phyloP scores from a whole-genome alignment of 495 filamentous ascomycete species.

The Clavariopsis aquatica region DNA sequence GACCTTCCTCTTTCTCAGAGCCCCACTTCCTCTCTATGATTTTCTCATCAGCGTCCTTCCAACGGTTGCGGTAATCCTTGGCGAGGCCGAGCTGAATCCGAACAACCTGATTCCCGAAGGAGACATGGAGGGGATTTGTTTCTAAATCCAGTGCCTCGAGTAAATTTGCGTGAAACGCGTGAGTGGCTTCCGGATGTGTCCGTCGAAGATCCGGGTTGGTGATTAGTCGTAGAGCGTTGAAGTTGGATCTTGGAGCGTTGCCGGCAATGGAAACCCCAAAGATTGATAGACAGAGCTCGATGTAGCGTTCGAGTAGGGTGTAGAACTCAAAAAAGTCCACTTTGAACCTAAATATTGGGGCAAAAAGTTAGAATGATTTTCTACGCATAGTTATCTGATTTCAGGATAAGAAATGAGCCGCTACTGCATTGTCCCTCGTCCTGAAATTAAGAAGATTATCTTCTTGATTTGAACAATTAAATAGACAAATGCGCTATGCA shows the following conservation, averaged over 20 bases:
- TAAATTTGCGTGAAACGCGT: slow-evolving; percentile 67
- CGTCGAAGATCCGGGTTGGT: slow-evolving; percentile 17
- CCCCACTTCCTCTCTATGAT: neutral
- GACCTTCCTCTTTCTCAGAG: slow-evolving; percentile 42
- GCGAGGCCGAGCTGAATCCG: slow-evolving; percentile 55
- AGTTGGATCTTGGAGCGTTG: slow-evolving; percentile 4
- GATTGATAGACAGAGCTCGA: slow-evolving; percentile 61
- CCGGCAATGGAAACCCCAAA: slow-evolving; percentile 53
- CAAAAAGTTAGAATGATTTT: too few relatives aligned
- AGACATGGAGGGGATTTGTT: slow-evolving; percentile 53
- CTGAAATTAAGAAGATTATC: too few relatives aligned
- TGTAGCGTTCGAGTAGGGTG: slow-evolving; percentile 63
- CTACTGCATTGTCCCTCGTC: too few relatives aligned
- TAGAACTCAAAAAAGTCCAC: slow-evolving; percentile 72
- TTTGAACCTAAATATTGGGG: too few relatives aligned
- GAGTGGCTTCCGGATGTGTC: slow-evolving; percentile 33
- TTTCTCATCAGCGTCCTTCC: slow-evolving; percentile 60
- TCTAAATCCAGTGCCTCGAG: slow-evolving; percentile 55
- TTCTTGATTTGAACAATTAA: too few relatives aligned
- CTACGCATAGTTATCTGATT: too few relatives aligned
- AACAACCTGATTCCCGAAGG: slow-evolving; percentile 54
- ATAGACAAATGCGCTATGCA: too few relatives aligned
- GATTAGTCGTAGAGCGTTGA: slow-evolving; percentile 19
- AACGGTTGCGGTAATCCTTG: slow-evolving; percentile 66
- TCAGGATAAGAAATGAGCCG: too few relatives aligned